Evolutionary conservation across 306 rosid genomes (phyloP).

Genomic region (Trifolium dubium): DNA sequence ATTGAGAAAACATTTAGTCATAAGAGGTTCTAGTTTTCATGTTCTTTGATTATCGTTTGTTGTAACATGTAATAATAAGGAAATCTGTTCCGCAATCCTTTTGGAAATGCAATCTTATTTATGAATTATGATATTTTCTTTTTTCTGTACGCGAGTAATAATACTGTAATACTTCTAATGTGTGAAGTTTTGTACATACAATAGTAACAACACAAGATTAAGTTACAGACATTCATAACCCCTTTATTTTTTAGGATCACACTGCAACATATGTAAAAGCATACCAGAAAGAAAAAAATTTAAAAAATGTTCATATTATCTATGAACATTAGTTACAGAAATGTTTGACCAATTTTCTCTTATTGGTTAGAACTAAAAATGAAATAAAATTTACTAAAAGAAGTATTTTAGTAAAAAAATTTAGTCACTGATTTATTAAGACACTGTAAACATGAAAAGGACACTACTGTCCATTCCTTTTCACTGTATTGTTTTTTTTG

Average conservation of each 20-base stretch:
- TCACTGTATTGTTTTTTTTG: neutral
- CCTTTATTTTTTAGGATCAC: too few species aligned
- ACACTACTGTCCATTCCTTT: neutral
- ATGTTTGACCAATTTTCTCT: neutral
- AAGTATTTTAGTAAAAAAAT: neutral
- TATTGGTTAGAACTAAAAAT: neutral
- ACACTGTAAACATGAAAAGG: neutral
- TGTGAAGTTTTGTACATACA: too few species aligned
- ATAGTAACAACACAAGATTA: too few species aligned
- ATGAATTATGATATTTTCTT: neutral
- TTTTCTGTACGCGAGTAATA: too few species aligned
- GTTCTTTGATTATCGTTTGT: constrained; percentile 25
- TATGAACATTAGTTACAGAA: too few species aligned
- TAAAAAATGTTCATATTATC: too few species aligned
- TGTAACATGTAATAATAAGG: neutral
- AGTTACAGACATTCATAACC: too few species aligned
- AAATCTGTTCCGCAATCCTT: constrained; percentile 9
- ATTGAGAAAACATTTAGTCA: constrained; percentile 21
- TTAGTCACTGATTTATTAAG: neutral
- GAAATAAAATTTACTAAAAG: neutral
- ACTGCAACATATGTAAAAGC: too few species aligned
- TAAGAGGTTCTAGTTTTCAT: constrained; percentile 16
- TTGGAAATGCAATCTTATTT: constrained; percentile 18
- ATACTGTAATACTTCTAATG: too few species aligned
- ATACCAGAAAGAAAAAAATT: too few species aligned